Percentiles rank a stretch among this genome's conserved stretches.
Evolutionary conservation across 805 yeast genomes (phyloP).

Genomic region (Candida multigemmis): DNA sequence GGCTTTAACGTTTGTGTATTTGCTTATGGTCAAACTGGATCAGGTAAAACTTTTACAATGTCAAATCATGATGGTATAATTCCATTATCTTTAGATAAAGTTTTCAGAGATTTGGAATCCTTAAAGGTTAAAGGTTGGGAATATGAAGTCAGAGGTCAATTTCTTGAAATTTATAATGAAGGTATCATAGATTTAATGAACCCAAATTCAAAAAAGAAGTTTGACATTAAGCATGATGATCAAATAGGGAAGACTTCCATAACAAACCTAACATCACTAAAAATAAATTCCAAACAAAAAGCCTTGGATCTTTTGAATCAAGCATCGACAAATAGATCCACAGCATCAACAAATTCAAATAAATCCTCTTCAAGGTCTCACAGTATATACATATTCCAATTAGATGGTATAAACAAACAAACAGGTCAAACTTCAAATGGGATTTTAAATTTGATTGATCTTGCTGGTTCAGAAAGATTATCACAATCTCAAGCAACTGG

Average conservation of each 20-base stretch:
- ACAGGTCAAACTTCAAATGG: slow-evolving; percentile 48
- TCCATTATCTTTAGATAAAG: slow-evolving; percentile 62
- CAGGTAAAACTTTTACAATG: slow-evolving; percentile 95
- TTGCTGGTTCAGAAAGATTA: slow-evolving; percentile 91
- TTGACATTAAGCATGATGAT: slow-evolving; percentile 68
- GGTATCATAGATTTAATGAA: slow-evolving; percentile 59
- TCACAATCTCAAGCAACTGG: slow-evolving; percentile 71
- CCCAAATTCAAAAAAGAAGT: slow-evolving; percentile 21
- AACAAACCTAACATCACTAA: slow-evolving; percentile 46
- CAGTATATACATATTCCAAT: slow-evolving; percentile 59
- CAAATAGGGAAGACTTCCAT: slow-evolving; percentile 44
- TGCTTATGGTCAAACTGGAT: slow-evolving; percentile 95
- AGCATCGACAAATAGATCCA: slow-evolving; percentile 58
- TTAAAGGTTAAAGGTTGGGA: slow-evolving; percentile 52
- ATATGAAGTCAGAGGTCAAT: slow-evolving; percentile 59
- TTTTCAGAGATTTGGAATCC: slow-evolving; percentile 47
- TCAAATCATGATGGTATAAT: slow-evolving; percentile 70
- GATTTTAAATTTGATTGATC: slow-evolving; percentile 70
- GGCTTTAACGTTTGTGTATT: slow-evolving; percentile 90
- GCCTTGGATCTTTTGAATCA: slow-evolving; percentile 41
- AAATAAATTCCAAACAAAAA: slow-evolving; percentile 36
- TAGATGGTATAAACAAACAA: slow-evolving; percentile 43
- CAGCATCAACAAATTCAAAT: slow-evolving; percentile 76
- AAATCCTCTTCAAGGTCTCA: slow-evolving; percentile 89
- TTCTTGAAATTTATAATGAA: slow-evolving; percentile 87